Percentiles rank a stretch among this genome's conserved stretches.
Evolutionary conservation across 805 yeast species (phyloP).

Genomic region (Cyberlindnera mycetangii): DNA sequence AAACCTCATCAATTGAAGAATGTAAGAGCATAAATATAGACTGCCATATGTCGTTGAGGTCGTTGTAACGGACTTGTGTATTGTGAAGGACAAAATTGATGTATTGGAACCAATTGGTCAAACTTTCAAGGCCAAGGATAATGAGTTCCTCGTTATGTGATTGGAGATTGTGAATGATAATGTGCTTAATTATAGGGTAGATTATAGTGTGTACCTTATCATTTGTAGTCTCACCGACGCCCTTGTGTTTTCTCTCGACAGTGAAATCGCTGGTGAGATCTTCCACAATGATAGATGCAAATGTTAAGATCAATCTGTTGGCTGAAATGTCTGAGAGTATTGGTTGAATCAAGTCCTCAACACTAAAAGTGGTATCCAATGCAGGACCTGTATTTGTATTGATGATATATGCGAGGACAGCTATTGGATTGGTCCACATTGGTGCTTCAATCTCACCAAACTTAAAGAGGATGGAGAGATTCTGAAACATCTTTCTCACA

Average conservation of each 20-base stretch:
- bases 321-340: constrained; percentile 5
- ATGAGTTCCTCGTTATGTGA: constrained; percentile 11
- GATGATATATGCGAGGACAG: constrained; percentile 24
- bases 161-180: constrained; percentile 17
- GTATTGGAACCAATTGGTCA: constrained; percentile 37
- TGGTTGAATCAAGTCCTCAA: constrained; percentile 13
- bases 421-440: constrained; percentile 41
- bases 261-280: constrained; percentile 39
- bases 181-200: constrained; percentile 31
- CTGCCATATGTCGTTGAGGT: constrained; percentile 21
- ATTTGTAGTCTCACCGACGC: constrained; percentile 34
- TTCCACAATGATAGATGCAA: constrained; percentile 48
- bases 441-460: constrained; percentile 30
- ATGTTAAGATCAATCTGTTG: constrained; percentile 26
- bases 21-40: constrained; percentile 15
- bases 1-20: constrained; percentile 13
- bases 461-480: constrained; percentile 45
- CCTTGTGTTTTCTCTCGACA: constrained; percentile 13
- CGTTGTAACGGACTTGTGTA: constrained; percentile 23
- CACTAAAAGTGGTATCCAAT: constrained; percentile 4
- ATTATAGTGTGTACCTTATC: constrained; percentile 34
- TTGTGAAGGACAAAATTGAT: constrained; percentile 34
- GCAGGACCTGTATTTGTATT: constrained; percentile 14
- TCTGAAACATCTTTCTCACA: constrained; percentile 56
- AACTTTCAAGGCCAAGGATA: constrained; percentile 29